Evolutionary conservation across 441 rosid species (phyloP).

Genomic region (Mallotus japonicus): DNA sequence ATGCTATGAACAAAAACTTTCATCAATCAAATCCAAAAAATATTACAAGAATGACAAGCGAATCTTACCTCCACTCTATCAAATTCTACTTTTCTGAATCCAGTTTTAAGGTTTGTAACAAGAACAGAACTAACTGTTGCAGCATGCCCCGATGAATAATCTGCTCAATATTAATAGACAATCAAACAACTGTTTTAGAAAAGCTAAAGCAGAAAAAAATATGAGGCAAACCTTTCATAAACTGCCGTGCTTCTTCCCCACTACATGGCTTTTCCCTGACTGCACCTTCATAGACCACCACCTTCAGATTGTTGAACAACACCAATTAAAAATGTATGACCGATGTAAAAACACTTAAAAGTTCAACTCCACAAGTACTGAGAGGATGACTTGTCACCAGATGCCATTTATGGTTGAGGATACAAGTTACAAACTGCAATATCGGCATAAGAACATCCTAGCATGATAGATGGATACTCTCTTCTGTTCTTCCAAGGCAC

Average conservation of each 20-base stretch:
- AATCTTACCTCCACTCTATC: conserved; percentile 75
- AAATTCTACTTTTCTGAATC: conserved; percentile 64
- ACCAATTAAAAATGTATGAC: conserved; percentile 17
- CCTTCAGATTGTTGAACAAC: conserved; percentile 56
- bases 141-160: conserved; percentile 70
- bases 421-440: conserved; percentile 22
- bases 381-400: conserved; percentile 33
- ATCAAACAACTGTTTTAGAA: conserved; percentile 11
- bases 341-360: conserved; percentile 1
- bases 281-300: conserved; percentile 78
- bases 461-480: neutral
- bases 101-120: conserved; percentile 71
- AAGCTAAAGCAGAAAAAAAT: conserved; percentile 16
- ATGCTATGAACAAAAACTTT: neutral
- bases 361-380: conserved; percentile 15
- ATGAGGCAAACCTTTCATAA: conserved; percentile 57
- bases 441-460: neutral
- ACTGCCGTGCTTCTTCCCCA: conserved; percentile 75
- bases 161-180: conserved; percentile 35
- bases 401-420: conserved; percentile 50
- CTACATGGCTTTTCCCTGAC: conserved; percentile 87
- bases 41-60: conserved; percentile 7
- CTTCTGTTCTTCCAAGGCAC: neutral
- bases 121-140: conserved; percentile 88
- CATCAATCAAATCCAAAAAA: neutral